These are phyloP conservation scores for Ophiostoma pallidulum DNA, from an alignment of 2,329 filamentous ascomycete genomes.

Conservation along the genomic window DNA sequence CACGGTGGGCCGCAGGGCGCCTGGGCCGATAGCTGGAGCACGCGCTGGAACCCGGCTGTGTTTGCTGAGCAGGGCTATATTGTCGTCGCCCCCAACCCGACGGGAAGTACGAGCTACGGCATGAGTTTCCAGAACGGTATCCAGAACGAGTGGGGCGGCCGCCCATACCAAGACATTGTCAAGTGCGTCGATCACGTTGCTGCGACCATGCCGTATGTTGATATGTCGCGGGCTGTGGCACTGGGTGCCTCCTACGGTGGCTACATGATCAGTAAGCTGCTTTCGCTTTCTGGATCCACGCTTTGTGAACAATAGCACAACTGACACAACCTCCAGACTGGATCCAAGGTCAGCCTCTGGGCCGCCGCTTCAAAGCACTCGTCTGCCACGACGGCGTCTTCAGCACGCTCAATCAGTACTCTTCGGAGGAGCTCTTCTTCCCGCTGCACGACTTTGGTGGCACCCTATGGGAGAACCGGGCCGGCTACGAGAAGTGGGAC, in stretches of 20 bases:
- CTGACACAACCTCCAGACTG: constrained; percentile 48
- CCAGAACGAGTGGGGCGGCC: constrained; percentile 70
- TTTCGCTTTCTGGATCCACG: constrained; percentile 7
- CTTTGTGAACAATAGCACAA: too few species aligned
- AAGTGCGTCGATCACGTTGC: constrained; percentile 67
- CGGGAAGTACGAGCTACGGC: constrained; percentile 74
- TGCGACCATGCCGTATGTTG: constrained; percentile 55
- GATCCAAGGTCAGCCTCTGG: constrained; percentile 80
- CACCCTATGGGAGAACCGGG: constrained; percentile 50
- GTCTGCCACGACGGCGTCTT: constrained; percentile 86
- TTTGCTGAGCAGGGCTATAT: constrained; percentile 86
- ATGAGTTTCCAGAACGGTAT: constrained; percentile 71
- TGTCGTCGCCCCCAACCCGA: constrained; percentile 72
- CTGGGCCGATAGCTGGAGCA: constrained; percentile 69
- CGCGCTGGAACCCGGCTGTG: constrained; percentile 76
- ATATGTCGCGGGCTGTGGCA: constrained; percentile 60
- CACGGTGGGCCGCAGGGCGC: constrained; percentile 76
- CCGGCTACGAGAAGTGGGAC: constrained; percentile 60
- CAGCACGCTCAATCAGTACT: constrained; percentile 56
- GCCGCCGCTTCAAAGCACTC: constrained; percentile 75
- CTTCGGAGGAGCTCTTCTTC: constrained; percentile 62
- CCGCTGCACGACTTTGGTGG: constrained; percentile 58
- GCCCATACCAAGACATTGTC: constrained; percentile 74
- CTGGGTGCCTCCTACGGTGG: constrained; percentile 68
- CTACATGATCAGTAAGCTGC: constrained; percentile 60